Percentiles rank a stretch among this genome's conserved stretches.
Conservation (phyloP, 352 stramenopile species). For the Stephanocyclus meneghinianus region DNA sequence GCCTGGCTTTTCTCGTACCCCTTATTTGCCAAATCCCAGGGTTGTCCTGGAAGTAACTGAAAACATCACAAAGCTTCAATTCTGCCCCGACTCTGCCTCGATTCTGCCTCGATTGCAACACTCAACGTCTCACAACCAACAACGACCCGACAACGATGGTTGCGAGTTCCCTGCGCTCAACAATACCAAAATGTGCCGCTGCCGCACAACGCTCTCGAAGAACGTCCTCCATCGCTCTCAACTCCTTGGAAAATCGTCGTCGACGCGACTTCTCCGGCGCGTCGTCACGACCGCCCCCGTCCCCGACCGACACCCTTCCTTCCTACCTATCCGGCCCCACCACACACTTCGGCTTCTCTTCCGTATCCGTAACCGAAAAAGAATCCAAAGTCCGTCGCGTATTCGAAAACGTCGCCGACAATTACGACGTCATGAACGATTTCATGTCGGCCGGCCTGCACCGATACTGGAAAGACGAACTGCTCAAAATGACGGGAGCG, state of each 20-base stretch:
- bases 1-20: too few species aligned
- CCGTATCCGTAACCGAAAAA: conserved; percentile 81
- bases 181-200: too few species aligned
- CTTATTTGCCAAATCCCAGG: too few species aligned
- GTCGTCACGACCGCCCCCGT: not conserved
- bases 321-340: conserved; percentile 49
- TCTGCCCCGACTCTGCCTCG: too few species aligned
- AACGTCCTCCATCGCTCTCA: not conserved
- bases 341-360: conserved; percentile 79
- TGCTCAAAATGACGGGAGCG: conserved; percentile 79
- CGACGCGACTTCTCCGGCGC: not conserved
- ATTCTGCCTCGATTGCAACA: too few species aligned
- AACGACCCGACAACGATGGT: not conserved
- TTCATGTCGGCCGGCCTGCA: conserved; percentile 93
- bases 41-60: too few species aligned
- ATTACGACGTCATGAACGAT: conserved; percentile 99
- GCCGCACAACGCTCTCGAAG: not conserved
- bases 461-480: conserved; percentile 96
- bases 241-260: not conserved
- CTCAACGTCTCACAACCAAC: too few species aligned
- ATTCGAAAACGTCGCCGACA: conserved; percentile 96
- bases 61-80: too few species aligned
- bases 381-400: conserved; percentile 93
- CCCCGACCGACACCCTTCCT: not conserved
- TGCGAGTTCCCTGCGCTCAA: too few species aligned